Evolutionary conservation across 352 stramenopile genomes (phyloP), one percentile per base, ranked within the genome.

Genomic region (Pseudoperonospora humuli): DNA sequence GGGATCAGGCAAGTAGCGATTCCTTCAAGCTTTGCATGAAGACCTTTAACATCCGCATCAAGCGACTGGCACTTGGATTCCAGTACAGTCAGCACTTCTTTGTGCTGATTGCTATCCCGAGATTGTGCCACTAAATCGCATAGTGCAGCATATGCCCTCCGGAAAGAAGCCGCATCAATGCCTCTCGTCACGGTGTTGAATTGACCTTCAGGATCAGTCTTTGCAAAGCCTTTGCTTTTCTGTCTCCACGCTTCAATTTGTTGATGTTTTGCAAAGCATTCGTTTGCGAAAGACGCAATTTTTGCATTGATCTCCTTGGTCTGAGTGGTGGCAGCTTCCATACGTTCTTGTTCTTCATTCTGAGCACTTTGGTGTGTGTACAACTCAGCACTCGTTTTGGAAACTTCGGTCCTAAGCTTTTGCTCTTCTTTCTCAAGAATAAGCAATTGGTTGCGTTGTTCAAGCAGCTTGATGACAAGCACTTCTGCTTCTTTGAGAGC

Each of bases 211-310:
- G 40, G 34, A 19, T 41, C 49, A 17, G 43, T 41, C 18, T 47
- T 56, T 18, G 47, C 44, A 5, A 73, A 70, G 3, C 3, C 42
- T 19, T 57, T 38, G 18, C 47, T 51, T 48, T 65, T 66, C 19
- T 53, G 23, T 23, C 46, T 61, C 65, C 57, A 84, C 24, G 21
- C 21, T 43, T 66, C 42, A 27, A 85, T 71, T 45, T 87, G 68
- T 29, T 50, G 48, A 34, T 85, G 69, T 25, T 63, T 64, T 44
- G 56, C 36, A n/a, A 61, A 40, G 26, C 74, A 86, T 45, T 83
- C 61, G 2, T 59, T 56, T 9, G 45, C 61, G 45, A 86, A 84
- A 14, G 37, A 36, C 2, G 33, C 41, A 6, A 82, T 43, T 34
- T 56, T 61, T 7, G 39, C 28, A 15, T 20, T 39, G 10, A 59